Evolutionary conservation across 768 basidiomycete genomes (phyloP).

Genomic region (Dentipellis fragilis): DNA sequence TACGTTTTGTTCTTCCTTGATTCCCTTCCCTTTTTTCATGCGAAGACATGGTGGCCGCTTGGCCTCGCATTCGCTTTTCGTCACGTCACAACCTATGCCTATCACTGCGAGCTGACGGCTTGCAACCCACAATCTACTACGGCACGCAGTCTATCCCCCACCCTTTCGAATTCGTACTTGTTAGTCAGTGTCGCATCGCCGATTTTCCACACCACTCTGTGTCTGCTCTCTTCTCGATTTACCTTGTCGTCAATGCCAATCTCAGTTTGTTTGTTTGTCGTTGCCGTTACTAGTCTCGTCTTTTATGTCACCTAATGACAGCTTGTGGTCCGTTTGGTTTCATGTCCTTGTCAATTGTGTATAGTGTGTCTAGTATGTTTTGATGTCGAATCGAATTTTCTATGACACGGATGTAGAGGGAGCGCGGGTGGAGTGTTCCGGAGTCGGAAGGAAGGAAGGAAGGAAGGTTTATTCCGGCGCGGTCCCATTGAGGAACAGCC

Average conservation of each 20-base stretch:
- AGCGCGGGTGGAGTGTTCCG: background rate
- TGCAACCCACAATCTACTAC: background rate
- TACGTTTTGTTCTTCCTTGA: background rate
- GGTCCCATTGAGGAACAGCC: too few relatives aligned
- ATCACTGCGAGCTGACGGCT: background rate
- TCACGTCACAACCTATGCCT: background rate
- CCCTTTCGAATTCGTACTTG: background rate
- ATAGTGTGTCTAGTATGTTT: background rate
- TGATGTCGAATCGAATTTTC: too few relatives aligned
- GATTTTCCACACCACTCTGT: background rate
- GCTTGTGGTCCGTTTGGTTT: background rate
- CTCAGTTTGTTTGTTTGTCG: background rate
- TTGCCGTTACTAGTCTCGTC: background rate
- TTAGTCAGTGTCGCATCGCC: background rate
- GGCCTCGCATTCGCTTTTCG: background rate
- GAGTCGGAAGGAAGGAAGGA: background rate
- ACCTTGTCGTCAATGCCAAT: slow-evolving; percentile 3
- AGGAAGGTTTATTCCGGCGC: too few relatives aligned
- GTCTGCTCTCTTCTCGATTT: background rate
- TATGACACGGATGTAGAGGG: background rate
- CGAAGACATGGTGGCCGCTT: background rate
- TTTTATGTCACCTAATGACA: background rate
- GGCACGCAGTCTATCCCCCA: background rate
- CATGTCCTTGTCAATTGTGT: background rate
- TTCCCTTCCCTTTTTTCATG: background rate